phyloP scores from a whole-genome alignment of 1,284 basidiomycete species.

The Puccinia sorghi region DNA sequence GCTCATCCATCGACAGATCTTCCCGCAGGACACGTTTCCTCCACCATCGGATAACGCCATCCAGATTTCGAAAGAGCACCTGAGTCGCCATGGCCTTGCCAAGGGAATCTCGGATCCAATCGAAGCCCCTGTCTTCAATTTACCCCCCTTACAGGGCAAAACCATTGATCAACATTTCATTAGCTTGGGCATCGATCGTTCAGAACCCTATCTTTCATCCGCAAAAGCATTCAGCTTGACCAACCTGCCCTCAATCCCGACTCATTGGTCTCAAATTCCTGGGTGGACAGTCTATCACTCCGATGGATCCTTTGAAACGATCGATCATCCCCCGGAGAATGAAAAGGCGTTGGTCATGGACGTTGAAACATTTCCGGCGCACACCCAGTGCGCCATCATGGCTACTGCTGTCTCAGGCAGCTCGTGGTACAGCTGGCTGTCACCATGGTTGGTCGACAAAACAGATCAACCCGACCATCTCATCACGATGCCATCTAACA shows the following conservation, averaged over 20 bases:
- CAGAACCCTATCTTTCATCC: slow-evolving; percentile 79
- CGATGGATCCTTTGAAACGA: slow-evolving; percentile 58
- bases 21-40: slow-evolving; percentile 69
- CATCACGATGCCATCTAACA: slow-evolving; percentile 64
- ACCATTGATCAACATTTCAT: slow-evolving; percentile 89
- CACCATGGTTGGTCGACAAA: slow-evolving; percentile 81
- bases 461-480: slow-evolving; percentile 69
- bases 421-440: slow-evolving; percentile 95
- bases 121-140: slow-evolving; percentile 73
- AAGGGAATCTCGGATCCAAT: slow-evolving; percentile 76
- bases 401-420: slow-evolving; percentile 80
- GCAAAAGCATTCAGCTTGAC: slow-evolving; percentile 69
- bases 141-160: slow-evolving; percentile 79
- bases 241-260: slow-evolving; percentile 67
- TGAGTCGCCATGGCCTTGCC: slow-evolving; percentile 75
- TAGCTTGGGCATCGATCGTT: slow-evolving; percentile 69
- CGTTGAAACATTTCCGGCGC: slow-evolving; percentile 85
- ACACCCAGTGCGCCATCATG: slow-evolving; percentile 81
- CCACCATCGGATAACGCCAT: slow-evolving; percentile 67
- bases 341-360: slow-evolving; percentile 77
- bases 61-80: slow-evolving; percentile 76
- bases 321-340: slow-evolving; percentile 64
- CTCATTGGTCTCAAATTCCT: slow-evolving; percentile 71
- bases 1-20: slow-evolving; percentile 77
- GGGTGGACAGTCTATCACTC: slow-evolving; percentile 89